These are phyloP conservation scores for Xylaria cubensis DNA, from an alignment of 495 filamentous ascomycete species.

Conservation along the genomic window DNA sequence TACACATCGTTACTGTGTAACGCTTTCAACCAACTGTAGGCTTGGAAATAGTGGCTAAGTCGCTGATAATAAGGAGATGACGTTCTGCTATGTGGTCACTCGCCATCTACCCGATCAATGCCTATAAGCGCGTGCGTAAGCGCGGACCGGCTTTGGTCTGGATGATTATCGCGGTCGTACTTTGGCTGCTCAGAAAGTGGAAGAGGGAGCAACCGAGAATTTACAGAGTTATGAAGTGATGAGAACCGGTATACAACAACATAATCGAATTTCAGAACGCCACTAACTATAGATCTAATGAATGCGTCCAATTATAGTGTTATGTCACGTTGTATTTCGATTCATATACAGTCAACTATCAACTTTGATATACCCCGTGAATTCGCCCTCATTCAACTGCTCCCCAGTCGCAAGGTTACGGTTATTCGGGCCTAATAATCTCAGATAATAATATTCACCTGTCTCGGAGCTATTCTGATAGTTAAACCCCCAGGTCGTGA, in stretches of 20 bases:
- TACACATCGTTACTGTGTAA: not conserved
- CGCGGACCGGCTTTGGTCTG: not conserved
- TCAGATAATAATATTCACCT: constrained; percentile 34
- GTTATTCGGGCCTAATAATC: constrained; percentile 31
- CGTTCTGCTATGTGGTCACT: not conserved
- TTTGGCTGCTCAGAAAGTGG: not conserved
- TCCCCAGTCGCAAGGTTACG: constrained; percentile 32
- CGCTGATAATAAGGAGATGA: not conserved
- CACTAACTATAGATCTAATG: not conserved
- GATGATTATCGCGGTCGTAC: not conserved
- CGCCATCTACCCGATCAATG: not conserved
- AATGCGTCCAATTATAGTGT: not conserved
- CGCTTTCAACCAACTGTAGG: not conserved
- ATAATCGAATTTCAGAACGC: not conserved
- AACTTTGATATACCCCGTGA: constrained; percentile 34
- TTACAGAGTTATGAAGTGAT: not conserved
- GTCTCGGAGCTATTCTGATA: constrained; percentile 36
- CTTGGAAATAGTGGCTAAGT: not conserved
- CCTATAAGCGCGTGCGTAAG: not conserved
- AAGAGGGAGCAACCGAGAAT: not conserved
- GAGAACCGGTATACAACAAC: not conserved
- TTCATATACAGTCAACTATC: not conserved
- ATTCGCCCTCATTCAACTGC: constrained; percentile 33
- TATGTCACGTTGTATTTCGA: not conserved
- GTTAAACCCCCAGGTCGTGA: constrained; percentile 37